Base-by-base conservation (phyloP, 2,329 filamentous ascomycete species). In the Calonectria multiphialidica region DNA sequence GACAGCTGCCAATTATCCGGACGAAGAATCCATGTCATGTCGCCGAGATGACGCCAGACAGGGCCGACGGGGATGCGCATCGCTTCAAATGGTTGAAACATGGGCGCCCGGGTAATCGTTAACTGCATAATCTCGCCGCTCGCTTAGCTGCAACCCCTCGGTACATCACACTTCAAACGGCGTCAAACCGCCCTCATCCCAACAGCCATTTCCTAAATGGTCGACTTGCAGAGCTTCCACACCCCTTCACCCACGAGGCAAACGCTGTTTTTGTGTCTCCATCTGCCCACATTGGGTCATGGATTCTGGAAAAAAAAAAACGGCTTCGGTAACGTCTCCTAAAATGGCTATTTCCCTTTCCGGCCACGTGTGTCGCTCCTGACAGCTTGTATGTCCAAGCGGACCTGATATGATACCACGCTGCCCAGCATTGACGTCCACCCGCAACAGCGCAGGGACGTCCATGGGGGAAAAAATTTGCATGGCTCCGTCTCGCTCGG, bases 151-250 rank as follows among this genome's bases (percentile, higher is more conserved):
- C 69, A 71, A 63, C 50, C 40, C 57, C 57, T 57, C 68, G 33
- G 9, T 47, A 71, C 10, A 5, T 47, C 28, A 64, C 33, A 57
- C 63, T 71, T 66, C 68, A 67, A 71, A 71, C 47, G 69, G 55
- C 30, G 55, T 63, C 57, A 63, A 63, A 64, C 53, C 55, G 25
- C 53, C 55, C 68, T 33, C 47, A 37, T 37, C 57, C 63, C 23
- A 40, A 55, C 25, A 67, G 40, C 76, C 71, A 78, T 75, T 79
- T 78, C 77, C 77, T 76, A 78, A 76, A 75, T 8, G 55, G 75
- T 79, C 77, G 50, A 71, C 72, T 57, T 78, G 77, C 77, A 79
- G 74, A 68, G 55, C 66, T 57, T 71, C 73, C 76, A 78, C 76
- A 74, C 76, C 77, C 73, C 68, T 74, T 67, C 68, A 30, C 28